Evolutionary conservation across 768 basidiomycete genomes (phyloP).

Genomic region (Xerocomus spinulosus): DNA sequence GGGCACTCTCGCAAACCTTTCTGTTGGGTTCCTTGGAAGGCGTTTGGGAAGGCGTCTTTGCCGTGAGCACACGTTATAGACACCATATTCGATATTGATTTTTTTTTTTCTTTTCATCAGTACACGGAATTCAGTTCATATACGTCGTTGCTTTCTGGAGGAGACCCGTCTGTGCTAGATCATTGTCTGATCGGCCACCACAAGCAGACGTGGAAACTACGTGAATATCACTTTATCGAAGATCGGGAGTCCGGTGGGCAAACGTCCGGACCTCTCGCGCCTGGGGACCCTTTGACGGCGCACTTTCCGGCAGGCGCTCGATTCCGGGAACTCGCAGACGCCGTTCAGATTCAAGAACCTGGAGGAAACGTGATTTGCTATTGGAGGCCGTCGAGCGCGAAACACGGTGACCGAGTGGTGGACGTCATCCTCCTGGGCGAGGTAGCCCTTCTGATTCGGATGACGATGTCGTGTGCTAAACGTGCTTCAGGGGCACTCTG

Average conservation of each 20-base stretch:
- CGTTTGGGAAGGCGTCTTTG: slow-evolving; percentile 77
- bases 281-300: slow-evolving; percentile 60
- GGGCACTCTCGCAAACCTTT: slow-evolving; percentile 44
- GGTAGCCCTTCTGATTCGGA: slow-evolving; percentile 33
- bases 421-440: slow-evolving; percentile 76
- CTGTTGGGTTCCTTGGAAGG: slow-evolving; percentile 68
- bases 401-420: slow-evolving; percentile 27
- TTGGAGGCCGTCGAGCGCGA: slow-evolving; percentile 21
- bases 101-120: slow-evolving; percentile 34
- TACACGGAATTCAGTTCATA: slow-evolving; percentile 86
- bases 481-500: slow-evolving; percentile 69
- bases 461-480: slow-evolving; percentile 1
- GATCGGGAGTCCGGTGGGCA: slow-evolving; percentile 19
- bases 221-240: slow-evolving; percentile 61
- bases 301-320: slow-evolving; percentile 53
- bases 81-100: neutral
- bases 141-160: slow-evolving; percentile 68
- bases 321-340: slow-evolving; percentile 44
- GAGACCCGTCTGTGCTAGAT: slow-evolving; percentile 59
- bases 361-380: slow-evolving; percentile 32
- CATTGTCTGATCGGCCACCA: slow-evolving; percentile 76
- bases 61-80: slow-evolving; percentile 41
- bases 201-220: slow-evolving; percentile 85
- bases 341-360: slow-evolving; percentile 46
- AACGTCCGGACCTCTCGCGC: slow-evolving; percentile 36